phyloP scores from a whole-genome alignment of 805 yeast genomes.

The Spathaspora hagerdaliae region DNA sequence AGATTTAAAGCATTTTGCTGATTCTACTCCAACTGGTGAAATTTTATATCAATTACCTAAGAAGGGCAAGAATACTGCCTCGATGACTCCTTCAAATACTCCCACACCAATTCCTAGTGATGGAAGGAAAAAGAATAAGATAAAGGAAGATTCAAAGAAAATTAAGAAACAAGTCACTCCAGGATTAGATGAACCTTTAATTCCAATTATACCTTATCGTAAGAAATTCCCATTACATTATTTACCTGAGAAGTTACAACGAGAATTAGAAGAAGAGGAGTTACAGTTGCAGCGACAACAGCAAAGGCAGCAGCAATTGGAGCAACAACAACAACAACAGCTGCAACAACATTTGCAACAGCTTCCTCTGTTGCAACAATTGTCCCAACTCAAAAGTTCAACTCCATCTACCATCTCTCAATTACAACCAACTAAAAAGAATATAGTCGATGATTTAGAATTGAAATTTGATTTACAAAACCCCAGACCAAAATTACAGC shows the following conservation, averaged over 20 bases:
- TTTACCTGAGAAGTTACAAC: slow-evolving; percentile 20
- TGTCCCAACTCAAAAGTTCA: slow-evolving; percentile 4
- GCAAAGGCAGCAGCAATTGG: background rate
- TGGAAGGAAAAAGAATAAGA: background rate
- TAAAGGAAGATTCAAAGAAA: slow-evolving; percentile 5
- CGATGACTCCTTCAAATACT: background rate
- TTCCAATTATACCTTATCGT: slow-evolving; percentile 2
- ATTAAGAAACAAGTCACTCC: background rate
- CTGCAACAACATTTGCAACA: background rate
- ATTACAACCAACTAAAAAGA: slow-evolving; percentile 26
- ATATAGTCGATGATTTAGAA: slow-evolving; percentile 25
- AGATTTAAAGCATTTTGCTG: slow-evolving; percentile 41
- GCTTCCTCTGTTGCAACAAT: no score
- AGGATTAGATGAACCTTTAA: slow-evolving; percentile 1
- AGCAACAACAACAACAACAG: background rate
- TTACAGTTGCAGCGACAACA: background rate
- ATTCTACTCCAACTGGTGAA: slow-evolving; percentile 30
- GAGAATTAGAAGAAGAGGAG: slow-evolving; percentile 13
- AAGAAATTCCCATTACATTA: slow-evolving; percentile 29
- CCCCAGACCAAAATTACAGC: slow-evolving; percentile 19
- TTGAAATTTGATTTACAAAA: slow-evolving; percentile 31
- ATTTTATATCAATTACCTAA: slow-evolving; percentile 12
- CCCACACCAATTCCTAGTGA: background rate
- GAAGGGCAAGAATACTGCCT: background rate
- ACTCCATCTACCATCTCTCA: slow-evolving; percentile 5